Conservation (phyloP, 768 basidiomycete genomes). For the Calocera cornea region DNA sequence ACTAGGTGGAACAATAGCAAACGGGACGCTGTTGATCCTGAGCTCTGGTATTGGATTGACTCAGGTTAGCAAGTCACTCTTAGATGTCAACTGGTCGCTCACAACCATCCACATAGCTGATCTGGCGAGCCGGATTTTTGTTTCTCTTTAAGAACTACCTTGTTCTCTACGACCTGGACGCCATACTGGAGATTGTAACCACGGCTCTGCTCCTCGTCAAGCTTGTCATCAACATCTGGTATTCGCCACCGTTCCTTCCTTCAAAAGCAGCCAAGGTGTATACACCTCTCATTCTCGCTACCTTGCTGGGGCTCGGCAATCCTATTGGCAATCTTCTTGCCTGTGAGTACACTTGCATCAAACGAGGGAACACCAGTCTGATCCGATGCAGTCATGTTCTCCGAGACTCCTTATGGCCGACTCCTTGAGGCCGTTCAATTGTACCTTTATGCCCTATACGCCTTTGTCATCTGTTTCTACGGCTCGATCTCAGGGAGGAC, state of each 20-base stretch:
- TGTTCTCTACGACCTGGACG: slow-evolving; percentile 43
- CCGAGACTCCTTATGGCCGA: slow-evolving; percentile 56
- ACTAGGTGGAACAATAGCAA: slow-evolving; percentile 36
- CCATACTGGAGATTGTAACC: slow-evolving; percentile 43
- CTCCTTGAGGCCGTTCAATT: slow-evolving; percentile 46
- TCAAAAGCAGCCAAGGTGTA: slow-evolving; percentile 37
- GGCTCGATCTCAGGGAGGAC: neutral
- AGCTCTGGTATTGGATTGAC: slow-evolving; percentile 38
- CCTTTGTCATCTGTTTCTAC: slow-evolving; percentile 37
- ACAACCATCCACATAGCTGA: neutral
- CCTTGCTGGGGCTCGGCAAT: slow-evolving; percentile 39
- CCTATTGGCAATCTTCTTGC: slow-evolving; percentile 42
- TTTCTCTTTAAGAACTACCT: slow-evolving; percentile 26
- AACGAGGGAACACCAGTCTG: neutral
- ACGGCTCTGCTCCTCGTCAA: slow-evolving; percentile 50
- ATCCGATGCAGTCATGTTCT: slow-evolving; percentile 41
- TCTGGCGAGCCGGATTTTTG: neutral
- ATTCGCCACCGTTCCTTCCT: slow-evolving; percentile 30
- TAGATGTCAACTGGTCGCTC: slow-evolving; percentile 13
- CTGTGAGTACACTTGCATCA: slow-evolving; percentile 36
- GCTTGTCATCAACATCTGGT: slow-evolving; percentile 38
- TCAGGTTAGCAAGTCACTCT: slow-evolving; percentile 51
- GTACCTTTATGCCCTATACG: slow-evolving; percentile 47
- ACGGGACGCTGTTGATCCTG: slow-evolving; percentile 37
- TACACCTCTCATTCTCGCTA: slow-evolving; percentile 36